phyloP scores from a whole-genome alignment of 2,329 filamentous ascomycete genomes.

The Neurospora crassa region DNA sequence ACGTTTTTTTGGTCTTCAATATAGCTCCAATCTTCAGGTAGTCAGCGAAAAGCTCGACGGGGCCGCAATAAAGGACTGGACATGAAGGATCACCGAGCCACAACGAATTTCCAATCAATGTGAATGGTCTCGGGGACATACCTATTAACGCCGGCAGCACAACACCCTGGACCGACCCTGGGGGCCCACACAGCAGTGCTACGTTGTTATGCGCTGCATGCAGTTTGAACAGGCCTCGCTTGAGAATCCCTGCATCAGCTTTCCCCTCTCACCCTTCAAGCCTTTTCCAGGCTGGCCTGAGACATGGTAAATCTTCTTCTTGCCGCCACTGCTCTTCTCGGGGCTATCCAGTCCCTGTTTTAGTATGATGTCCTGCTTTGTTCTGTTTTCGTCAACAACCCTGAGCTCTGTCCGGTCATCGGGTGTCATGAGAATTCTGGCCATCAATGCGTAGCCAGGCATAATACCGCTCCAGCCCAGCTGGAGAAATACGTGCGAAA shows the following conservation, averaged over 20 bases:
- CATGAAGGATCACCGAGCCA: not conserved
- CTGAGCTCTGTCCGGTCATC: constrained; percentile 29
- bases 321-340: constrained; percentile 25
- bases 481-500: constrained; percentile 36
- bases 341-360: constrained; percentile 31
- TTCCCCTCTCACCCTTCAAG: constrained; percentile 36
- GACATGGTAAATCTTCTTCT: constrained; percentile 36
- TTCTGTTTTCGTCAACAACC: constrained; percentile 39
- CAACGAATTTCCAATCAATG: not conserved
- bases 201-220: constrained; percentile 27
- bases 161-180: constrained; percentile 41
- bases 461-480: constrained; percentile 42
- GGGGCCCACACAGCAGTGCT: constrained; percentile 39
- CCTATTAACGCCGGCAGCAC: constrained; percentile 35
- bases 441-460: constrained; percentile 40
- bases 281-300: constrained; percentile 32
- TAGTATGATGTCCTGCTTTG: constrained; percentile 36
- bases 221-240: constrained; percentile 29
- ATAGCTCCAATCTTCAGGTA: constrained; percentile 29
- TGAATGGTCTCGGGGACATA: constrained; percentile 4
- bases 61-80: not conserved
- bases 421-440: constrained; percentile 26
- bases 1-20: constrained; percentile 34
- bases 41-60: not conserved
- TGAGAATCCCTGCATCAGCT: constrained; percentile 31